Base-by-base conservation (phyloP, 2,329 filamentous ascomycete genomes). In the Cercospora zeina region DNA sequence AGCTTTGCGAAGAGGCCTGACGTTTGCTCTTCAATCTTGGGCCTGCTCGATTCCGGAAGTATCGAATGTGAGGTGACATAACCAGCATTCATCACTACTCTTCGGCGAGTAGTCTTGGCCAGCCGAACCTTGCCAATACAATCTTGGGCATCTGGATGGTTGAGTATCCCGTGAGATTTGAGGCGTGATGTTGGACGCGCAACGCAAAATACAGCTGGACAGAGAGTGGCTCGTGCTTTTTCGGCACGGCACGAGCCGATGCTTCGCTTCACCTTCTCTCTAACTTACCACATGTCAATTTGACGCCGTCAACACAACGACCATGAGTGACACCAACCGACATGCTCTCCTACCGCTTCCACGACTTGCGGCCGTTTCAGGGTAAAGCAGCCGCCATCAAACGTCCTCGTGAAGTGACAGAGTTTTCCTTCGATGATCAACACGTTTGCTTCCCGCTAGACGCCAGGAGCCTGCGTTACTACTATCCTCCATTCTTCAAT, bases 341-440 rank as follows among this genome's bases (percentile, higher is more conserved):
- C 9, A 66, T 66, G 64, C 55, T 60, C 10, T 56, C 58, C 4
- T 92, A 91, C 73, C 75, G 85, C 24, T 85, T 92, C 64, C 84
- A 89, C 68, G 89, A 89, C n/a, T 78, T 89, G 58, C 79, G 82
- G 61, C 85, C 87, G 54, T 93, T 93, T 73, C 78, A 79, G 42
- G 87, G 88, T 61, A 80, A 81, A 54, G 88, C 86, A 71, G 85
- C 89, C 63, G 82, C 88, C 3, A 88, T 96, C 64, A 87, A 88
- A 72, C 82, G 90, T 67, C 91, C 91, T 19, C 90, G 85, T 79
- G 95, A 99, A 80, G 90, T 99, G 67, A 85, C 93, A 3, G 91
- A 84, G 77, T 99, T 97, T 78, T 97, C 93, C 8, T 97, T 95
- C 77, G 91, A 97, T 74, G 85, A 92, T 49, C 80, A 92, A 30